Conservation (phyloP, 1,139 yeast species). For the Candida sojae region DNA sequence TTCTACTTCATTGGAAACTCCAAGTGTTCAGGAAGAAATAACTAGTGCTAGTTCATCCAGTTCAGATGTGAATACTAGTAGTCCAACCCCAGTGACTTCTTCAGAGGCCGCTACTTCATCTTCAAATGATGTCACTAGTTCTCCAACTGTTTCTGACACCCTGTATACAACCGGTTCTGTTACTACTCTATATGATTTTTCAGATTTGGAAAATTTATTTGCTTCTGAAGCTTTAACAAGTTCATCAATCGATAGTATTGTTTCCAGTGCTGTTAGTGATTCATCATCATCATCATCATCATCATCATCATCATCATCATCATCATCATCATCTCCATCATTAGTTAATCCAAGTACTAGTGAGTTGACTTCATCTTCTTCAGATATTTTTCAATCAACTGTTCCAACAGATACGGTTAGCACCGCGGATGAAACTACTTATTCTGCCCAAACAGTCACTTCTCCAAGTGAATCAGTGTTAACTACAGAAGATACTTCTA, state of each 20-base stretch:
- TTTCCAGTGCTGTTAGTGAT: neutral
- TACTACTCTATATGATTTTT: too few species aligned
- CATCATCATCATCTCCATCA: neutral
- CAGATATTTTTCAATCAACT: neutral
- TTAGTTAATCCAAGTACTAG: conserved; percentile 1
- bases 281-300: neutral
- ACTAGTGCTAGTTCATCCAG: neutral
- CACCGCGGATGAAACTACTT: neutral
- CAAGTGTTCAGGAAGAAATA: neutral
- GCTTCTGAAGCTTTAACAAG: neutral
- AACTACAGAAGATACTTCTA: neutral
- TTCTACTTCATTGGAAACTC: neutral
- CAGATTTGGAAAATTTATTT: too few species aligned
- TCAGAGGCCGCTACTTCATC: neutral
- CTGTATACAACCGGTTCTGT: too few species aligned
- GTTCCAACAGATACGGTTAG: neutral
- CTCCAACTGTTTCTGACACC: neutral
- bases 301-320: too few species aligned
- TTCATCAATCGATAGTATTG: neutral
- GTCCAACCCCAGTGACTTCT: neutral
- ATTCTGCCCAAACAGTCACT: neutral
- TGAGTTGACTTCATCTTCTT: neutral
- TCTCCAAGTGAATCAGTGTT: neutral
- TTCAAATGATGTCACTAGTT: neutral
- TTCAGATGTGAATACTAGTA: neutral